A percentile compares a stretch with the other conserved stretches of the same genome.
Conservation (phyloP, 2,329 filamentous ascomycete genomes). For the Colletotrichum sp. region DNA sequence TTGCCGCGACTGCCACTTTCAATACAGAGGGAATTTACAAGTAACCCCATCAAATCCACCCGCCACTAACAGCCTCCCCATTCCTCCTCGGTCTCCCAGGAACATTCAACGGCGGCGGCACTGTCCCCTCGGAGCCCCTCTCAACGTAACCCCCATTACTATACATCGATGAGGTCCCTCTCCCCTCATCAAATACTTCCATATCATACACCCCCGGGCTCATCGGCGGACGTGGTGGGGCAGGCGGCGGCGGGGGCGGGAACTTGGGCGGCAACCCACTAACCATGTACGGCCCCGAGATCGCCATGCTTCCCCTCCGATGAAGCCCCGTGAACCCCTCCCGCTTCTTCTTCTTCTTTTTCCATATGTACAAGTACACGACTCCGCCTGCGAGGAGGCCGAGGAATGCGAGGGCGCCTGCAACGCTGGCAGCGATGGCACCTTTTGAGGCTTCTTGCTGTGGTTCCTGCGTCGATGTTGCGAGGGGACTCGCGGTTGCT, state of each 20-base stretch:
- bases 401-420: conserved; percentile 3
- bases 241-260: not conserved
- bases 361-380: not conserved
- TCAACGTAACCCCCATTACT: not conserved
- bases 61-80: not conserved
- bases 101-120: not conserved
- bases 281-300: not conserved
- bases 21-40: not conserved
- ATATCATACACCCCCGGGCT: not conserved
- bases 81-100: not conserved
- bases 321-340: not conserved
- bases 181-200: not conserved
- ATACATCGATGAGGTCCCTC: not conserved
- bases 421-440: not conserved
- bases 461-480: not conserved
- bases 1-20: not conserved
- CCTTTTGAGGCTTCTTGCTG: not conserved
- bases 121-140: not conserved
- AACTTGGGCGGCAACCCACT: not conserved
- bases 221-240: not conserved
- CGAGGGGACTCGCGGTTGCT: not conserved
- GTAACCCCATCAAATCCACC: not conserved
- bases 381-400: not conserved
- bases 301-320: not conserved
- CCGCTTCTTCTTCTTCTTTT: not conserved